Conservation (phyloP, 495 filamentous ascomycete genomes). For the Podospora comata region DNA sequence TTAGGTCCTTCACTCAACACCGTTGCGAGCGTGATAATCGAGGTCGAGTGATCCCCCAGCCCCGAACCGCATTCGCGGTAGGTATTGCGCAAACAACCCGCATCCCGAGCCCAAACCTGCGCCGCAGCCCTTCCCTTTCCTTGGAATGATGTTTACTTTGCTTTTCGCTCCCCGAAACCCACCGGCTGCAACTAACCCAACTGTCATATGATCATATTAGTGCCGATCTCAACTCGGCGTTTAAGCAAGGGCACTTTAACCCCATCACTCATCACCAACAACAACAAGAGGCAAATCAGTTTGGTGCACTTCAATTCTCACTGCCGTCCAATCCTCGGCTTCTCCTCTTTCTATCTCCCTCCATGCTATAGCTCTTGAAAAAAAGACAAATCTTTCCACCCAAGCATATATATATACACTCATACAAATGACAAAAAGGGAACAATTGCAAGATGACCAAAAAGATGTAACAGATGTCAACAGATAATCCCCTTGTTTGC, state of each 20-base stretch:
- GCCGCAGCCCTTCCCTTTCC: neutral
- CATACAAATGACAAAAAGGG: neutral
- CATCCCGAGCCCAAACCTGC: neutral
- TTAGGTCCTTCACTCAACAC: too few relatives aligned
- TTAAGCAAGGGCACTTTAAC: neutral
- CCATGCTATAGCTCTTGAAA: neutral
- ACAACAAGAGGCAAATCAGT: neutral
- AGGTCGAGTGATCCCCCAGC: too few relatives aligned
- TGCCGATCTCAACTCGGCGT: neutral
- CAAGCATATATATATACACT: neutral
- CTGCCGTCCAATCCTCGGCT: neutral
- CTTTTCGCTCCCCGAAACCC: neutral
- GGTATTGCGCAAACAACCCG: neutral
- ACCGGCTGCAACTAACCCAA: neutral
- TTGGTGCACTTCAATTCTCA: too few relatives aligned
- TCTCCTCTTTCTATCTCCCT: neutral
- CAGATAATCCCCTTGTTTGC: slow-evolving; percentile 1
- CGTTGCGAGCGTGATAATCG: too few relatives aligned
- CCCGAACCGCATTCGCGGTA: neutral
- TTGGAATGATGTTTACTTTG: neutral
- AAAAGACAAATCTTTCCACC: too few relatives aligned
- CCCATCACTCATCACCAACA: neutral
- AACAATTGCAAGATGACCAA: neutral
- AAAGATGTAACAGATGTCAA: neutral
- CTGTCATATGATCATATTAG: neutral